Conservation (phyloP, 2,329 filamentous ascomycete genomes). For the Colletotrichum cuscutae region DNA sequence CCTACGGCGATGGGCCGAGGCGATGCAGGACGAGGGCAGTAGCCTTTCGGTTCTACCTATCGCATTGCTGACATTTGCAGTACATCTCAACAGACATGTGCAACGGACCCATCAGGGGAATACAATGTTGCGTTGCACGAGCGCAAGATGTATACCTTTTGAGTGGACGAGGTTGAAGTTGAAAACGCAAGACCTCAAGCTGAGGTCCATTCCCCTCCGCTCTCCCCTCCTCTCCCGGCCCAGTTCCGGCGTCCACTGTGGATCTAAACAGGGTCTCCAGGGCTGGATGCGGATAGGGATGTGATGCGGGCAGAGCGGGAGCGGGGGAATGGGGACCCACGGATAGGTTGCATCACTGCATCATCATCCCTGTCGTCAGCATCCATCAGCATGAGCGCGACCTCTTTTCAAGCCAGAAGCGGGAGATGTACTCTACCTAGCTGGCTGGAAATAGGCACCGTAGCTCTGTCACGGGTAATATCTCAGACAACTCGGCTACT, state of each 20-base stretch:
- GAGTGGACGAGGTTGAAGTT: constrained; percentile 2
- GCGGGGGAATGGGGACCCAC: constrained; percentile 10
- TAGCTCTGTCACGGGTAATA: neutral
- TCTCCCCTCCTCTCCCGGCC: constrained; percentile 1
- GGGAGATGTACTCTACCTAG: neutral
- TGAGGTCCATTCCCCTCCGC: neutral
- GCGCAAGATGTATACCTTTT: neutral
- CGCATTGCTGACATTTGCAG: neutral
- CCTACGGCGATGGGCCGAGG: neutral
- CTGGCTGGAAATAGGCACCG: neutral
- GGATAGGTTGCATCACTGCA: constrained; percentile 15
- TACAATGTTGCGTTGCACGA: neutral
- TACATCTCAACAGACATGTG: neutral
- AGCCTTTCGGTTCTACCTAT: neutral
- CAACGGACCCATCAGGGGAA: neutral
- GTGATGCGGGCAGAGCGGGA: neutral
- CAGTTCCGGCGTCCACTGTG: constrained; percentile 24
- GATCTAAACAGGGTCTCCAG: constrained; percentile 12
- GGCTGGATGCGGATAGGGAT: constrained; percentile 4
- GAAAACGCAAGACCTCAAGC: neutral
- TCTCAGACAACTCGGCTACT: neutral
- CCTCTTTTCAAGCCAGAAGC: too few relatives aligned
- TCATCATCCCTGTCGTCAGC: constrained; percentile 18
- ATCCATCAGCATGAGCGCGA: neutral
- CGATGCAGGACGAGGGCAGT: neutral